These are phyloP conservation scores for Annulohypoxylon truncatum DNA, from an alignment of 2,329 filamentous ascomycete genomes.

Conservation along the genomic window DNA sequence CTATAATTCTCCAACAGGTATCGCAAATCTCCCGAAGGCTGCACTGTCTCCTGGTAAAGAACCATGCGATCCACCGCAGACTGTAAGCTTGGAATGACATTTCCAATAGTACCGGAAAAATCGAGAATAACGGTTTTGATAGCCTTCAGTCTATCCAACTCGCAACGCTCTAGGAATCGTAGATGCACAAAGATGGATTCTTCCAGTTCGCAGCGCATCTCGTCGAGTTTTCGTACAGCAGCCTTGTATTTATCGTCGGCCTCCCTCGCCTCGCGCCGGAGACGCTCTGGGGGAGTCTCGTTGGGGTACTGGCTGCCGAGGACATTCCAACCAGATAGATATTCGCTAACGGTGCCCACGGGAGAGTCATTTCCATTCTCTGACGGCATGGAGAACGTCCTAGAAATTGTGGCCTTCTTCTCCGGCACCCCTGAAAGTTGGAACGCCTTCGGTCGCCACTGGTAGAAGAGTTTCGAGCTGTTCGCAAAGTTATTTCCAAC, in stretches of 20 bases:
- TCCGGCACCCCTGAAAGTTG: constrained; percentile 88
- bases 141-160: constrained; percentile 93
- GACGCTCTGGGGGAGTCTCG: constrained; percentile 86
- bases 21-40: constrained; percentile 87
- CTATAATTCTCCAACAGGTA: constrained; percentile 98
- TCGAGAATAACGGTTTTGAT: constrained; percentile 98
- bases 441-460: constrained; percentile 95
- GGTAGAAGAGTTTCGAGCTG: constrained; percentile 96
- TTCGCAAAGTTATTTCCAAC: constrained; percentile 97
- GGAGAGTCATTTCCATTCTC: constrained; percentile 78
- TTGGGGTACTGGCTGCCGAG: constrained; percentile 92
- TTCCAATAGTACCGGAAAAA: constrained; percentile 96
- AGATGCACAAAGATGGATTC: constrained; percentile 93
- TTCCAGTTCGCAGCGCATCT: constrained; percentile 92
- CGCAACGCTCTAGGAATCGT: constrained; percentile 96
- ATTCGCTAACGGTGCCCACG: constrained; percentile 86
- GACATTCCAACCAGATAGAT: constrained; percentile 91
- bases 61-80: constrained; percentile 99
- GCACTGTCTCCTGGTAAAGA: constrained; percentile 98
- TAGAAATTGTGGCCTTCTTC: constrained; percentile 79
- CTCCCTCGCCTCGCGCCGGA: constrained; percentile 89
- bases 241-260: constrained; percentile 94
- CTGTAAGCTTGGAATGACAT: constrained; percentile 95
- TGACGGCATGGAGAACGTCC: constrained; percentile 79
- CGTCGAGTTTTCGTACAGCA: constrained; percentile 85